A percentile compares a stretch with the other conserved stretches of the same genome.
These are phyloP conservation scores for Marsdenia floribunda DNA, from an alignment of 257 asterid species.

Conservation along the genomic window DNA sequence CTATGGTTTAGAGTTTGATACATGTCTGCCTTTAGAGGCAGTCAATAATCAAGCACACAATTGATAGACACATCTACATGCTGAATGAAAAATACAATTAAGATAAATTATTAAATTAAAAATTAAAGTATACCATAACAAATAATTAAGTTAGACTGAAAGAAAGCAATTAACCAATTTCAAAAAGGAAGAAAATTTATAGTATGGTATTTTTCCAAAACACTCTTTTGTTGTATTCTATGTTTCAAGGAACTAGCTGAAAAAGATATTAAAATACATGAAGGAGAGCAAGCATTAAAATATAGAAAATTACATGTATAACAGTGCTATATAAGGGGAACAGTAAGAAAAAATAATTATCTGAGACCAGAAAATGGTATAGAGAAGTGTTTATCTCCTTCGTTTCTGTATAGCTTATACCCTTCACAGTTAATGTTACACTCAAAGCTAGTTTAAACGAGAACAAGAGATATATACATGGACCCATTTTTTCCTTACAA, in stretches of 20 bases:
- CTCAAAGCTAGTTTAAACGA: no score
- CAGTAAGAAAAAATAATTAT: no score
- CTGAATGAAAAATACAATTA: background rate
- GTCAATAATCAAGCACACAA: background rate
- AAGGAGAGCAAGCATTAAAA: background rate
- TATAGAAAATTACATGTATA: background rate
- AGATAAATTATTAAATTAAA: no score
- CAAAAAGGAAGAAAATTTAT: background rate
- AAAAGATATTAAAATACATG: background rate
- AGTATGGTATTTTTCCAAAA: background rate
- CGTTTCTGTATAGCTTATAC: no score
- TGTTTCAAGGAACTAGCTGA: background rate
- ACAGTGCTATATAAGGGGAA: no score
- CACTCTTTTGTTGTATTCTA: background rate
- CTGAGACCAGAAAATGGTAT: no score
- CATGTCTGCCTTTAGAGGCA: background rate
- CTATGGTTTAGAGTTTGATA: no score
- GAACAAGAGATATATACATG: no score
- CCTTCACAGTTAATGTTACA: no score
- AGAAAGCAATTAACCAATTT: background rate
- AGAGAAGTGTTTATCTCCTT: no score
- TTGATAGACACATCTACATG: background rate
- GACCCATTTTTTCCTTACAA: no score
- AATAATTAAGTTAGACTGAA: background rate
- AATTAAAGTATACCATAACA: background rate